Conservation (phyloP, 352 stramenopile species). For the Pythium phragmiticola region DNA sequence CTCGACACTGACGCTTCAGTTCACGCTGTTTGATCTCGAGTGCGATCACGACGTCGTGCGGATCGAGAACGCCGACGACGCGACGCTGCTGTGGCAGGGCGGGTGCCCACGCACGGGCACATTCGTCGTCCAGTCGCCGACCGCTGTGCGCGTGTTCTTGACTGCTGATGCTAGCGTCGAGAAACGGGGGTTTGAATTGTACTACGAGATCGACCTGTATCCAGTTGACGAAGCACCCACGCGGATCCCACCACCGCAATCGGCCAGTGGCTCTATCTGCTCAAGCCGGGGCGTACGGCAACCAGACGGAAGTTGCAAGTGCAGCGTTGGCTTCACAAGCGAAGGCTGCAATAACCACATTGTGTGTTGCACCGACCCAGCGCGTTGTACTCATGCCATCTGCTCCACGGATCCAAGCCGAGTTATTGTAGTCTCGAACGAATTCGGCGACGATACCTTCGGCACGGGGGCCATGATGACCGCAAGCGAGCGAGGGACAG, state of each 20-base stretch:
- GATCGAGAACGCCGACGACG: conserved; percentile 36
- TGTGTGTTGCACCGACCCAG: conserved; percentile 47
- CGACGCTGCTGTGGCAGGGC: conserved; percentile 43
- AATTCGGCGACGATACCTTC: conserved; percentile 49
- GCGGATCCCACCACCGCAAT: conserved; percentile 35
- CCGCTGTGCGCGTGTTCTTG: conserved; percentile 37
- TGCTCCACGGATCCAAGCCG: conserved; percentile 35
- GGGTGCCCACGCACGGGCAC: conserved; percentile 39
- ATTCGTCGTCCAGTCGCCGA: conserved; percentile 41
- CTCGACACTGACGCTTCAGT: conserved; percentile 28
- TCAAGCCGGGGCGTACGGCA: conserved; percentile 37
- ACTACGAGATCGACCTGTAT: conserved; percentile 39
- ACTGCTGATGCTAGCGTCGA: conserved; percentile 43
- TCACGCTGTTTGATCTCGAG: conserved; percentile 54
- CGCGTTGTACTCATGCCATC: conserved; percentile 35
- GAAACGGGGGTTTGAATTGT: conserved; percentile 42
- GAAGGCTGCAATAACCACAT: conserved; percentile 69
- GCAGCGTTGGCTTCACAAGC: conserved; percentile 66
- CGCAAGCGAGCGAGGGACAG: conserved; percentile 44
- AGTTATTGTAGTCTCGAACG: conserved; percentile 53
- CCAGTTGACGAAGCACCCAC: conserved; percentile 3
- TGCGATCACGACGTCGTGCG: conserved; percentile 62
- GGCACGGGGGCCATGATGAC: conserved; percentile 61
- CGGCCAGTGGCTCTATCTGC: conserved; percentile 25
- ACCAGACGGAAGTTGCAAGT: conserved; percentile 41